Conservation (phyloP, 2,329 filamentous ascomycete genomes). For the Chaetomium sp. region DNA sequence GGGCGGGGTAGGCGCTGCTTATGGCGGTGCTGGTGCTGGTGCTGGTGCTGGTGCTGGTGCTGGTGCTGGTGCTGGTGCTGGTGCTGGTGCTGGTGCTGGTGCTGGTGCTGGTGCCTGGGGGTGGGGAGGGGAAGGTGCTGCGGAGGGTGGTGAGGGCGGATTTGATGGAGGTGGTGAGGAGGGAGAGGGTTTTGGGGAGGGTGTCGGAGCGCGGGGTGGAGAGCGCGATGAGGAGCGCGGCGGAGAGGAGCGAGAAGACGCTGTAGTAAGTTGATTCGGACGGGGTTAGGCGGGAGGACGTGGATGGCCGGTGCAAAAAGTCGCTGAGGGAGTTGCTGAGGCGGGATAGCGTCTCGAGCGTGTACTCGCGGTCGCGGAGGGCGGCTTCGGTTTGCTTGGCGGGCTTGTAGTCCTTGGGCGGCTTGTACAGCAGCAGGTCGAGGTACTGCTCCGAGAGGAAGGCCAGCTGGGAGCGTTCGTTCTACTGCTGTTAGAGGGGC, state of each 20-base stretch:
- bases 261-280: slow-evolving; percentile 51
- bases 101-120: not conserved
- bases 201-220: slow-evolving; percentile 29
- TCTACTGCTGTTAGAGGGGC: slow-evolving; percentile 40
- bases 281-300: slow-evolving; percentile 42
- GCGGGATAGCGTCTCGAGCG: slow-evolving; percentile 47
- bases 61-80: not conserved
- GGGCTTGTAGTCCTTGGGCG: slow-evolving; percentile 55
- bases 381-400: slow-evolving; percentile 43
- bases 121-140: slow-evolving; percentile 12
- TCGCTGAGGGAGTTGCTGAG: slow-evolving; percentile 48
- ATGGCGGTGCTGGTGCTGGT: not conserved
- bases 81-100: not conserved
- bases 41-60: not conserved
- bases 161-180: slow-evolving; percentile 27
- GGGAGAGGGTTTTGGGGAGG: slow-evolving; percentile 22
- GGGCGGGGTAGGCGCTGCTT: slow-evolving; percentile 19
- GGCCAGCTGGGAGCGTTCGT: slow-evolving; percentile 51
- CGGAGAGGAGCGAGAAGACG: slow-evolving; percentile 46
- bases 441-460: slow-evolving; percentile 56
- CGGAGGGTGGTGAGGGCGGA: slow-evolving; percentile 30
- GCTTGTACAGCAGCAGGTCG: slow-evolving; percentile 51
- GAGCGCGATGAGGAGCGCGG: slow-evolving; percentile 34
- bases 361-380: slow-evolving; percentile 48
- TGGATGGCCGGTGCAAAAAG: slow-evolving; percentile 40